Conservation (phyloP, 805 yeast genomes). For the Candida maesae region DNA sequence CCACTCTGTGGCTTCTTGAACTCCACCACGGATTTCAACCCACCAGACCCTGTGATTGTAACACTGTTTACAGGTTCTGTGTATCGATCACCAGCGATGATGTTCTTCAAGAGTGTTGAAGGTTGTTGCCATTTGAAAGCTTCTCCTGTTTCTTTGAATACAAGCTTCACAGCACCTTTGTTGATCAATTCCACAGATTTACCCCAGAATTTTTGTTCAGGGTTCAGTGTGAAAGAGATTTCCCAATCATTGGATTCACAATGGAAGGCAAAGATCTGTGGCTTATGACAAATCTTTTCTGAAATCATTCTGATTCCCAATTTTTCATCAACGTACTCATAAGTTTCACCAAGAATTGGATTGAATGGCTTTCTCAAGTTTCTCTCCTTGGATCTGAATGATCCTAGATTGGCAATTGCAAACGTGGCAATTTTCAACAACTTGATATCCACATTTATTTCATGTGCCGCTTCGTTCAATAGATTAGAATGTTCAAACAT, state of each 20-base stretch:
- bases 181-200: constrained; percentile 82
- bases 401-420: constrained; percentile 71
- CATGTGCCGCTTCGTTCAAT: constrained; percentile 53
- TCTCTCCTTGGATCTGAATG: constrained; percentile 70
- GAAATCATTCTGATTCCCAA: constrained; percentile 66
- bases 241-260: constrained; percentile 76
- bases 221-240: constrained; percentile 57
- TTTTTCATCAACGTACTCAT: constrained; percentile 83
- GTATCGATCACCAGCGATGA: constrained; percentile 93
- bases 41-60: constrained; percentile 64
- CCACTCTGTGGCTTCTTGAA: constrained; percentile 61
- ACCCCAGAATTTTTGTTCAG: constrained; percentile 92
- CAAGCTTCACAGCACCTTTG: constrained; percentile 62
- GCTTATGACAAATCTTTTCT: constrained; percentile 88
- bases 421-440: constrained; percentile 72
- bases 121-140: constrained; percentile 78
- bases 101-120: constrained; percentile 73
- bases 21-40: constrained; percentile 63
- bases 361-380: constrained; percentile 88
- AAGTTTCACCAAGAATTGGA: constrained; percentile 92
- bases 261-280: constrained; percentile 77
- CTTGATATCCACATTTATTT: constrained; percentile 48
- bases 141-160: constrained; percentile 59
- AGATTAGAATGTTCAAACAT: constrained; percentile 70
- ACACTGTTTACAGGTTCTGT: constrained; percentile 77